Evolutionary conservation across 1,284 basidiomycete genomes (phyloP).

Genomic region (Veloporphyrellus conicus): DNA sequence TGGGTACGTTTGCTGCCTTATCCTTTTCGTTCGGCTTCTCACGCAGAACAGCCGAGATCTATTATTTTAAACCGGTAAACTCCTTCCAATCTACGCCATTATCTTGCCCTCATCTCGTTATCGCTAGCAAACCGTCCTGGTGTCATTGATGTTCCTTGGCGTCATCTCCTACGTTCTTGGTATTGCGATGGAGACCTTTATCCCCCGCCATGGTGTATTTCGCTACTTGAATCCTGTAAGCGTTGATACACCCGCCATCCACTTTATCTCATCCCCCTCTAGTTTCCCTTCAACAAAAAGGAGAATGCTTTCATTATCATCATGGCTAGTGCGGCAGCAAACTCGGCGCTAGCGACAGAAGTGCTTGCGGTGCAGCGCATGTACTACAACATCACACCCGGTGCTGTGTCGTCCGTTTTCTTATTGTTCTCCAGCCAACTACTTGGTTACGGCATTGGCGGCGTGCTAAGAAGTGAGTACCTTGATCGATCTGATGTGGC

Average conservation of each 20-base stretch:
- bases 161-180: conserved; percentile 42
- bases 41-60: conserved; percentile 43
- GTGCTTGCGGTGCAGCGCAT: conserved; percentile 60
- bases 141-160: conserved; percentile 51
- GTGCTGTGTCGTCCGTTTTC: conserved; percentile 52
- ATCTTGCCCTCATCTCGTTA: background rate
- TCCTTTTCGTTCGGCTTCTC: background rate
- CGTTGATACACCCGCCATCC: conserved; percentile 7
- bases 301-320: conserved; percentile 65
- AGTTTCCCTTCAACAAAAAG: conserved; percentile 44
- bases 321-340: conserved; percentile 63
- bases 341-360: conserved; percentile 61
- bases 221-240: conserved; percentile 55
- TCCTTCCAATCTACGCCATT: background rate
- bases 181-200: conserved; percentile 38
- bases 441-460: conserved; percentile 57
- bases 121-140: conserved; percentile 44
- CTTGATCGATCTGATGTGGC: background rate
- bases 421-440: conserved; percentile 60
- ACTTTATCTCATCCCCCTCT: conserved; percentile 8
- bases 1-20: conserved; percentile 27
- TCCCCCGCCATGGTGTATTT: conserved; percentile 48
- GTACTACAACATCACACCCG: conserved; percentile 54
- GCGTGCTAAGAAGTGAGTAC: conserved; percentile 47
- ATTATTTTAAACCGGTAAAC: conserved; percentile 56